phyloP scores from a whole-genome alignment of 345 rosid species.

The Carallia pectinifolia region DNA sequence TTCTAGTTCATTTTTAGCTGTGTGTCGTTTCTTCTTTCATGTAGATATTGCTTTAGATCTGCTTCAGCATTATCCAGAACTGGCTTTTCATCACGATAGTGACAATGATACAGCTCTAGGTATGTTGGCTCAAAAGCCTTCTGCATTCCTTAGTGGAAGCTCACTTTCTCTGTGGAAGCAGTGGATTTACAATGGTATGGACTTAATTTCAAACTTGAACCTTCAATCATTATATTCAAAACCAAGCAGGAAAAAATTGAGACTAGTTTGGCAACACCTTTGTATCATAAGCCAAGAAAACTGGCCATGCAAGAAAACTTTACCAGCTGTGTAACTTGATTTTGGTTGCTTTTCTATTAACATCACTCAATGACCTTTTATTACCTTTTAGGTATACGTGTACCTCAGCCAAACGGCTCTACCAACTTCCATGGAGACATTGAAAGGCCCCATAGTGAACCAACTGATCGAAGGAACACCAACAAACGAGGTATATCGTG shows the following conservation, averaged over 20 bases:
- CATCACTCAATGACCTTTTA: not conserved
- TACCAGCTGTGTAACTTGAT: too few relatives aligned
- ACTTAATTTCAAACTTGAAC: not conserved
- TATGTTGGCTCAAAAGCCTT: slow-evolving; percentile 60
- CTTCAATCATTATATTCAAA: not conserved
- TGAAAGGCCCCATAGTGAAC: slow-evolving; percentile 14
- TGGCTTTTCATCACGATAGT: slow-evolving; percentile 50
- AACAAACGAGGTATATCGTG: slow-evolving; percentile 12
- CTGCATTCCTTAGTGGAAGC: slow-evolving; percentile 62
- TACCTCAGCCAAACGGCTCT: slow-evolving; percentile 7
- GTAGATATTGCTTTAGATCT: slow-evolving; percentile 68
- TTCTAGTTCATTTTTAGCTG: not conserved
- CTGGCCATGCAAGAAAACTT: too few relatives aligned
- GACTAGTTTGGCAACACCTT: not conserved
- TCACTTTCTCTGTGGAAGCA: slow-evolving; percentile 47
- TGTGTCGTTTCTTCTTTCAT: not conserved
- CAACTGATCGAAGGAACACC: slow-evolving; percentile 2
- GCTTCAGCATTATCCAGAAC: slow-evolving; percentile 37
- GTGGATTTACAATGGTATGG: slow-evolving; percentile 57
- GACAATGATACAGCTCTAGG: slow-evolving; percentile 60
- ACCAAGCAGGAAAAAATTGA: not conserved
- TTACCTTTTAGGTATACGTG: slow-evolving; percentile 20
- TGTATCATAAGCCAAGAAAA: too few relatives aligned
- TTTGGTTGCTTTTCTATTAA: too few relatives aligned
- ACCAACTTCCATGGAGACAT: slow-evolving; percentile 14